Evolutionary conservation across 2,329 filamentous ascomycete species (phyloP), one percentile per base, ranked within the genome.

Genomic region (Alternaria novae-zelandiae): DNA sequence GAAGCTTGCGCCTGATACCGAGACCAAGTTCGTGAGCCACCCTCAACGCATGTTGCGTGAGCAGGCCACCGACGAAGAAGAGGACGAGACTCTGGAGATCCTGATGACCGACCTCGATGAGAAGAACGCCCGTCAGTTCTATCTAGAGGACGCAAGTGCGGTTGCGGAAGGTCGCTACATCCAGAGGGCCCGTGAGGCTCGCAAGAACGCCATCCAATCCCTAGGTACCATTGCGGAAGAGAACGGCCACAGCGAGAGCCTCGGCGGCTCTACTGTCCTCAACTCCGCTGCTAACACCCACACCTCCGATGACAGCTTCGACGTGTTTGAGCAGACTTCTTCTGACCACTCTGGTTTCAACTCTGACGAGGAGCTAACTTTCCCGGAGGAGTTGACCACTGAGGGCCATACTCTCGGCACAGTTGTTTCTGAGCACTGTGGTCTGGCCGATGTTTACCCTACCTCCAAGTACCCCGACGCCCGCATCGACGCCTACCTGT

Each of bases 401-500:
- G 95, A 99, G 82, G 96, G 96, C 23, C 96, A 99, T 77, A 91
- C 94, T 15, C 86, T 99, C 49, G 96, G 96, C 53, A 96, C 93
- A 4, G 90, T 97, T 45, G 94, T 99, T 50, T 96, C 95, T 15
- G 92, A 98, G 72, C 86, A 87, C 64, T 98, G 93, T 80, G 96
- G 96, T 54, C 87, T 99, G 51, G 91, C 94, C 17, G 90, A 94
- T 66, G 90, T 99, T 65, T 99, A 98, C 75, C 91, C 96, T 6
- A 89, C 88, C 47, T 89, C 89, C 63, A 90, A 91, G 80, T 98
- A 97, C 78, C 94, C 96, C 0, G 95, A 97, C 72, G 92, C 96
- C 21, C 91, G 93, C 63, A 93, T 99, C 70, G 96, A 99, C 73
- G 93, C 96, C 21, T 99, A 98, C 80, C 88, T 97, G 58, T 99